A percentile compares a stretch with the other conserved stretches of the same genome.
Conservation (phyloP, 1,284 basidiomycete species). For the Cutaneotrichosporon mucoides region DNA sequence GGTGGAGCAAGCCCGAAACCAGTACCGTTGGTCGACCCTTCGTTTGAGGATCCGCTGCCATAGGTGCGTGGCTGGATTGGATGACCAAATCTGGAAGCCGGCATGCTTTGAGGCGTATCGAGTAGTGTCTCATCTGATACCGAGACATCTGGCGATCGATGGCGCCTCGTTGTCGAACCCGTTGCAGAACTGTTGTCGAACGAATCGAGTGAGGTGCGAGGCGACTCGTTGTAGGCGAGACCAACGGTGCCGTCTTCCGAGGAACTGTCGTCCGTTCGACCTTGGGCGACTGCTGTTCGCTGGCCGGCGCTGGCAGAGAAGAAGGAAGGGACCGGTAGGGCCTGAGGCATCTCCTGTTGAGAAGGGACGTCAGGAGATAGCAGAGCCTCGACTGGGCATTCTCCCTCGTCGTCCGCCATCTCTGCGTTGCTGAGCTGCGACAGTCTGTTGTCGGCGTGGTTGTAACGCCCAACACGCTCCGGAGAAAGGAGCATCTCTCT, state of each 20-base stretch:
- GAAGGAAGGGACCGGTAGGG: background rate
- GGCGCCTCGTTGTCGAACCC: background rate
- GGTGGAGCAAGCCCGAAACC: background rate
- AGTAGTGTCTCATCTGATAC: conserved; percentile 12
- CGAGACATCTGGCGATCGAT: background rate
- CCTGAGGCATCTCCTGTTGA: background rate
- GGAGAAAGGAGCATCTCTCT: conserved; percentile 8
- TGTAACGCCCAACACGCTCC: background rate
- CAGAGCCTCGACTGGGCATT: background rate
- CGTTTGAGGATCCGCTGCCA: background rate
- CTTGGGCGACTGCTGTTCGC: background rate
- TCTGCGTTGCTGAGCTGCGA: background rate
- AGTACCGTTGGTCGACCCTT: background rate
- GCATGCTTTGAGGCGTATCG: conserved; percentile 10
- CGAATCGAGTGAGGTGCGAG: background rate
- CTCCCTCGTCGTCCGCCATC: background rate
- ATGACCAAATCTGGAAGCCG: background rate
- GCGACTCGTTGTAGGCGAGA: background rate
- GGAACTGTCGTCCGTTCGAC: background rate
- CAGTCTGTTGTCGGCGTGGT: background rate
- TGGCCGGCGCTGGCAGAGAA: background rate
- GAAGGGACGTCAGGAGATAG: background rate
- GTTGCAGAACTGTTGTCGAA: background rate
- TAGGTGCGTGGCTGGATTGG: background rate
- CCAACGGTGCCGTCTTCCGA: background rate